phyloP scores from a whole-genome alignment of 306 rosid species.

The Medicago arabica region DNA sequence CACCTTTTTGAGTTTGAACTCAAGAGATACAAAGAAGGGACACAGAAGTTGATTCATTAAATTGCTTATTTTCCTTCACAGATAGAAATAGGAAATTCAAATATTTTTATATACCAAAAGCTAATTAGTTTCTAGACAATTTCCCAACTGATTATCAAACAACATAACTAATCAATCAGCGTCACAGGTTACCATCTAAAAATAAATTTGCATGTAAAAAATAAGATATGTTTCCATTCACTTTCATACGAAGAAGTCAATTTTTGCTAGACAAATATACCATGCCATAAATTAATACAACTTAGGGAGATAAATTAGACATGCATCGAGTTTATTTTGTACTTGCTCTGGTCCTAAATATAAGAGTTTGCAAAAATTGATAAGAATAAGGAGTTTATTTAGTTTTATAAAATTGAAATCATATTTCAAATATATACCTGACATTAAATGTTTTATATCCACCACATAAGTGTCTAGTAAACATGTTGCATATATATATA shows the following conservation, averaged over 20 bases:
- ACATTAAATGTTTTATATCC: too few species aligned
- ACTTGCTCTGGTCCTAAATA: too few species aligned
- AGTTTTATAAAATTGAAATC: too few species aligned
- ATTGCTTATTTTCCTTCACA: not conserved
- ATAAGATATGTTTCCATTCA: too few species aligned
- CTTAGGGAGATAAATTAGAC: too few species aligned
- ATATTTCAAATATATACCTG: too few species aligned
- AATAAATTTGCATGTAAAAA: not conserved
- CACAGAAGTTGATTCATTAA: not conserved
- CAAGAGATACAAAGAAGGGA: not conserved
- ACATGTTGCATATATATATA: too few species aligned
- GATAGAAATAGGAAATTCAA: constrained; percentile 5
- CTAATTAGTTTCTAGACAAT: not conserved
- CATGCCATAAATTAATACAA: not conserved
- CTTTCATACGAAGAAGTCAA: too few species aligned
- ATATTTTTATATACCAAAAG: not conserved
- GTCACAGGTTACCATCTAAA: not conserved
- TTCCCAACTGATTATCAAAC: not conserved
- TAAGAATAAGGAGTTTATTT: too few species aligned
- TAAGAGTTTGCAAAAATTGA: too few species aligned
- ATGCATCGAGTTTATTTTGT: not conserved
- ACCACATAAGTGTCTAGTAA: too few species aligned
- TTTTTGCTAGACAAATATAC: not conserved
- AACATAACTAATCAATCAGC: not conserved
- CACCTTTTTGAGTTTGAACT: not conserved